Evolutionary conservation across 1,284 basidiomycete species (phyloP), one percentile per base, ranked within the genome.

Genomic region (Trametes pubescens): DNA sequence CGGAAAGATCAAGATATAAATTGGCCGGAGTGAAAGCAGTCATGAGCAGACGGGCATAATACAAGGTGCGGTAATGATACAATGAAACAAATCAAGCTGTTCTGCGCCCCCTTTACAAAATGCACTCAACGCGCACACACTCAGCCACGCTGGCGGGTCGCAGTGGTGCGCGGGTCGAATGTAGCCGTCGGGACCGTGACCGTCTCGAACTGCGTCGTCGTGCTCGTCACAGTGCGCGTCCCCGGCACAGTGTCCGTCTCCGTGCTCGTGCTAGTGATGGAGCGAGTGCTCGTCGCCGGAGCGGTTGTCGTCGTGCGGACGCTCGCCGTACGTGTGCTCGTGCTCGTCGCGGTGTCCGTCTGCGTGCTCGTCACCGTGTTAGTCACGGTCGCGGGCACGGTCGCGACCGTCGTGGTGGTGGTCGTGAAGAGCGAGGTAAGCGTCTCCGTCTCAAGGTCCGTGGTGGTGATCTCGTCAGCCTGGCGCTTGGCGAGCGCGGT

Each of bases 151-250:
- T 53, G 51, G 10, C 58, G 38, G 1, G 59, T 61, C 22, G 59
- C 59, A 13, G 59, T 61, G 7, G 59, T 61, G 1, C 59, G 32
- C 4, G 59, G 59, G 52, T 61, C 59, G 52, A 55, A 55, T 0
- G 59, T 61, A 2, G 32, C 29, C 4, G 52, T 55, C 10, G 59
- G 59, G 1, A 61, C 59, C 2, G 58, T 59, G 1, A 46, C 37
- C 9, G 59, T 61, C 21, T 24, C 44, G 13, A 49, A 48, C 51
- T 29, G 47, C 22, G 58, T 61, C n/a, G 44, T 34, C 9, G 47
- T 49, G 14, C 40, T 37, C 40, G 59, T 61, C 34, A 51, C 8
- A 18, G 59, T 61, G 26, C 58, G 51, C n/a, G 58, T 52, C 29
- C 51, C 22, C 21, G 58, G 52, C 16, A 6, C 51, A 2, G 51